Base-by-base conservation (phyloP, 768 basidiomycete species). In the Kwoniella mangroviensis region DNA sequence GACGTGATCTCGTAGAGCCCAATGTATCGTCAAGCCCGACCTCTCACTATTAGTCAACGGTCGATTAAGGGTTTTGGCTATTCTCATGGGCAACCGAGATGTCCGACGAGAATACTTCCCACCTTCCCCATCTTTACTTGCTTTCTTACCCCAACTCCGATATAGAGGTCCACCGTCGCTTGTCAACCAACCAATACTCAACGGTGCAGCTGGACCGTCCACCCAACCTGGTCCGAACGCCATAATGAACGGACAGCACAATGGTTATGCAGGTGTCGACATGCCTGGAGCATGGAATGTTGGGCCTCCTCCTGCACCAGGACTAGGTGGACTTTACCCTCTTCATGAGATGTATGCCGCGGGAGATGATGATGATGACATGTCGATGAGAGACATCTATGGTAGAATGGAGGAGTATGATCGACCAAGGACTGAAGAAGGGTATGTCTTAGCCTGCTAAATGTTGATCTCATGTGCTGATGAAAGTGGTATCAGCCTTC, bases 401-500 rank as follows among this genome's bases (percentile, higher is more conserved):
- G 67, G 60, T 60, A 7, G 43, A 15, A 15, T 43, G 19, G 21
- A 66, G 1, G 69, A 66, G 51, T 70, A 54, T 21, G 56, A 68
- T 28, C 53, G 61, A 49, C 65, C 61, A 17, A 63, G 34, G 28
- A 65, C 64, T 0, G 41, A 51, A 17, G 54, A 65, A 49, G 63
- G 57, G 71, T 69, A 24, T 13, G 41, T 34, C 41, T 10, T 7
- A 34, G 40, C 22, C n/a, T 59, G 13, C 21, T 9, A 49, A 24
- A 28, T 26, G 3, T 59, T 57, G 24, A 26, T 11, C 6, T 17
- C 26, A 24, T 13, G 6, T 12, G 51, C 62, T 63, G 22, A 63
- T 52, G 24, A 52, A 19, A 7, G 4, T 15, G 15, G 1, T 21
- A n/a, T 28, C 22, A 80, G 78, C 15, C 68, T 81, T 11, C 52